Evolutionary conservation across 495 filamentous ascomycete genomes (phyloP), one percentile per base, ranked within the genome.

Genomic region (Podospora sp.): DNA sequence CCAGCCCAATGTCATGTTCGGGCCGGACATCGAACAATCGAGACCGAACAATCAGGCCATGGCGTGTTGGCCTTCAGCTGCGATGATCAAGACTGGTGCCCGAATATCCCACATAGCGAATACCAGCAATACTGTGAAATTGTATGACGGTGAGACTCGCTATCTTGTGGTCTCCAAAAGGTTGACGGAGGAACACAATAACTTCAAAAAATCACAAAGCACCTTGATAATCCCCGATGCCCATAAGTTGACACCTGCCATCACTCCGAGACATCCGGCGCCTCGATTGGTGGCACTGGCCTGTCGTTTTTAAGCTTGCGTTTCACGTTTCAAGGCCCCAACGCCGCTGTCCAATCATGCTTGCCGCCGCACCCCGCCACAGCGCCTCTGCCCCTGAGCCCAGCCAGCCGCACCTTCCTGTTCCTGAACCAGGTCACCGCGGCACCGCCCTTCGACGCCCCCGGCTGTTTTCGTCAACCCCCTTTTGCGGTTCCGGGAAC

Each of bases 301-400:
- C 63, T 65, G 63, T 65, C 33, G 56, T 65, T 52, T 57, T 58
- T 67, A 57, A 63, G 65, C 63, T 65, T 58, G 20, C 50, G 65
- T 67, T 68, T 65, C 63, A 70, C 12, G 65, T 67, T 70, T 51
- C 66, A 50, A 18, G 62, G 57, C 24, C 60, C 61, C 16, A 33
- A 53, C 22, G 18, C 46, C 24, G 49, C 27, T 22, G 29, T 24
- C 55, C 66, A 64, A 68, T 65, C 40, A 26, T 6, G 66, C 60
- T 66, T 65, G 40, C 55, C 60, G 51, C 16, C 27, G 50, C 60
- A 59, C 63, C 33, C 68, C 56, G 26, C 53, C 62, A 56, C 36
- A 59, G 52, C 53, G 29, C 21, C 55, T 55, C 24, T 36, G 67
- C 67, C 61, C 56, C 40, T 60, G 62, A 63, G 20, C 40, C n/a